Evolutionary conservation across 2,329 filamentous ascomycete genomes (phyloP).

Genomic region (Didymella arachidicola): DNA sequence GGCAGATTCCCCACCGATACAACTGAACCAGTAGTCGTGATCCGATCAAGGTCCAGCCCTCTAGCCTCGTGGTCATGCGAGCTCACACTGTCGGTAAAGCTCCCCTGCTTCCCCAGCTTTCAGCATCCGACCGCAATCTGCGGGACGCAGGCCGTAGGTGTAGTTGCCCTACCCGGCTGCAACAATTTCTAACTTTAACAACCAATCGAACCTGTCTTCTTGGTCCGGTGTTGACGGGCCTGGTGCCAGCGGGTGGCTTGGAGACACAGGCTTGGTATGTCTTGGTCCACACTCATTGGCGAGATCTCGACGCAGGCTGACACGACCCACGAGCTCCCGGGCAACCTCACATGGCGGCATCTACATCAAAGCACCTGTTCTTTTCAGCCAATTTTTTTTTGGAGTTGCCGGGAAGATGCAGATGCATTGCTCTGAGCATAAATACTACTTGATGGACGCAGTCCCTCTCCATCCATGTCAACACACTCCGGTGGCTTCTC

Average conservation of each 20-base stretch:
- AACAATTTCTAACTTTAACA: conserved; percentile 10
- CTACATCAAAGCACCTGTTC: conserved; percentile 12
- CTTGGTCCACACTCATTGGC: conserved; percentile 25
- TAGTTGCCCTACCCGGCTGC: conserved; percentile 18
- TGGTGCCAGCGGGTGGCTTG: conserved; percentile 35
- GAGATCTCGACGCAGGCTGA: conserved; percentile 20
- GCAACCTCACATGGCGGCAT: conserved; percentile 28
- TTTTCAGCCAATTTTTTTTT: conserved; percentile 12
- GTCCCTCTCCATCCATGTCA: conserved; percentile 25
- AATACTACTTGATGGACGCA: conserved; percentile 27
- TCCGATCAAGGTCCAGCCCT: conserved; percentile 7
- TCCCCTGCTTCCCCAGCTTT: conserved; percentile 23
- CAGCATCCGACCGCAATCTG: conserved; percentile 25
- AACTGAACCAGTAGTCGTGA: conserved; percentile 3
- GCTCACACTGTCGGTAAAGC: conserved; percentile 25
- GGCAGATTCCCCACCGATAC: conserved; percentile 6
- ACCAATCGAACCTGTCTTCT: conserved; percentile 23
- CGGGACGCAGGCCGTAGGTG: conserved; percentile 22
- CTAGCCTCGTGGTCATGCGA: conserved; percentile 18
- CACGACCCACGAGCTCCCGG: conserved; percentile 23
- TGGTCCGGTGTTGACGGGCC: conserved; percentile 33
- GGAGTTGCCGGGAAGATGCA: conserved; percentile 6
- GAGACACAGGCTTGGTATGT: conserved; percentile 20
- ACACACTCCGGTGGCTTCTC: conserved; percentile 23
- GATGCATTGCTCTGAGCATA: conserved; percentile 23